phyloP scores from a whole-genome alignment of 2,329 filamentous ascomycete species.

The Claviceps sorghi region DNA sequence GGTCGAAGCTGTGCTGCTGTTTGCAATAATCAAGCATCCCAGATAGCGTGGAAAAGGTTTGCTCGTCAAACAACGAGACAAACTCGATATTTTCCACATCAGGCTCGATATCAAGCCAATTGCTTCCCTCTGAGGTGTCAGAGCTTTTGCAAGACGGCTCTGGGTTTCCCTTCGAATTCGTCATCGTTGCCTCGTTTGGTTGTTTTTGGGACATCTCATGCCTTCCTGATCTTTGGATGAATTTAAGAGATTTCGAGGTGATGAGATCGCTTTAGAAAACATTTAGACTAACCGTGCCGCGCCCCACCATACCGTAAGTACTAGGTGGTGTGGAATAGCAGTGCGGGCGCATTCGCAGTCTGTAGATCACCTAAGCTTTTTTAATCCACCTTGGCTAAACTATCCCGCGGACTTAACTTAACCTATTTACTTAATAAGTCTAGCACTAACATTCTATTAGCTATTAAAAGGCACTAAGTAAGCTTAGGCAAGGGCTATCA shows the following conservation, averaged over 20 bases:
- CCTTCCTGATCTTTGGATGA: background rate
- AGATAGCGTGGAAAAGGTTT: conserved; percentile 47
- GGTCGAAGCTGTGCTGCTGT: conserved; percentile 51
- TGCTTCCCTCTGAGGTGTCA: conserved; percentile 26
- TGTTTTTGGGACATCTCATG: background rate
- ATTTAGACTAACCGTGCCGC: too few species aligned
- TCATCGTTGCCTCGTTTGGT: background rate
- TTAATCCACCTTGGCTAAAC: too few species aligned
- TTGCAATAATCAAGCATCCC: conserved; percentile 57
- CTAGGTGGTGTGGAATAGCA: too few species aligned
- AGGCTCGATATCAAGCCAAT: conserved; percentile 41
- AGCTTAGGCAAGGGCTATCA: too few species aligned
- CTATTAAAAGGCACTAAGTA: too few species aligned
- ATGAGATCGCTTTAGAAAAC: too few species aligned
- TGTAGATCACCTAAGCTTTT: too few species aligned
- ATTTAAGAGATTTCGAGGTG: background rate
- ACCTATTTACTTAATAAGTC: too few species aligned
- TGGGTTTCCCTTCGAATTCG: background rate
- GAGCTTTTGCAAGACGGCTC: conserved; percentile 14
- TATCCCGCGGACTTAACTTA: too few species aligned
- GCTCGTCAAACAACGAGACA: conserved; percentile 53
- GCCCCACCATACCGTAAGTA: too few species aligned
- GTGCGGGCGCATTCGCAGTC: too few species aligned
- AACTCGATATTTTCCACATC: conserved; percentile 49
- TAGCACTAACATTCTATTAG: too few species aligned